Evolutionary conservation across 2,329 filamentous ascomycete species (phyloP), one percentile per base, ranked within the genome.

Genomic region (Colletotrichum falcatum): DNA sequence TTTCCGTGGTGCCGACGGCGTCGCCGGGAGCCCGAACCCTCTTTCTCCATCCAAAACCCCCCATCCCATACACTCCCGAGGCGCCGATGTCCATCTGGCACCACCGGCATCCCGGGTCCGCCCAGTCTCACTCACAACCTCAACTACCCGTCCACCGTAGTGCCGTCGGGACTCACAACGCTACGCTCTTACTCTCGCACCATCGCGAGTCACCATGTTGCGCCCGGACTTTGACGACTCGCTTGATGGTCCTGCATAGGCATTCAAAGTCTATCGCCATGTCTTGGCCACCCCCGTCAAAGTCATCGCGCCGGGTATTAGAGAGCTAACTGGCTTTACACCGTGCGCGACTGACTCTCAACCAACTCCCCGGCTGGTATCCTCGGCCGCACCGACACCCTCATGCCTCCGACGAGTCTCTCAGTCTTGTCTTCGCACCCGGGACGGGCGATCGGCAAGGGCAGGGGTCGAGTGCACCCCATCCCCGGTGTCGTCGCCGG

Each of bases 1-100:
- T 49, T 54, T 44, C 66, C 66, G 53, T 65, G 54, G 61, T 46
- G 48, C 62, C 55, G 48, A 66, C 61, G 66, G 66, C 62, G 61
- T 70, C 61, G 55, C 66, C 66, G 66, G 66, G 14, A 39, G 46
- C 61, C 55, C 66, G 37, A 61, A 61, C 55, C 14, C 26, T 48
- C 30, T 33, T 33, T 16, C 44, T 33, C 33, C 42, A 59, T 26
- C n/a, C 26, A 42, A 35, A 35, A 28, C 48, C 20, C 35, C 28
- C 3, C 20, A 28, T 64, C 20, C 37, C 61, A 63, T 33, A 30
- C 48, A 44, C 37, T 39, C n/a, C 61, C 61, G 61, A 60, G 30
- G 20, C 53, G 53, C 58, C 58, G 42, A 61, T 28, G 44, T 35
- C 58, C 58, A 28, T 20, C 30, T 46, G 33, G n/a, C 30, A 37